A percentile compares a stretch with the other conserved stretches of the same genome.
Evolutionary conservation across 805 yeast species (phyloP).

Genomic region (Pichia membranifaciens): DNA sequence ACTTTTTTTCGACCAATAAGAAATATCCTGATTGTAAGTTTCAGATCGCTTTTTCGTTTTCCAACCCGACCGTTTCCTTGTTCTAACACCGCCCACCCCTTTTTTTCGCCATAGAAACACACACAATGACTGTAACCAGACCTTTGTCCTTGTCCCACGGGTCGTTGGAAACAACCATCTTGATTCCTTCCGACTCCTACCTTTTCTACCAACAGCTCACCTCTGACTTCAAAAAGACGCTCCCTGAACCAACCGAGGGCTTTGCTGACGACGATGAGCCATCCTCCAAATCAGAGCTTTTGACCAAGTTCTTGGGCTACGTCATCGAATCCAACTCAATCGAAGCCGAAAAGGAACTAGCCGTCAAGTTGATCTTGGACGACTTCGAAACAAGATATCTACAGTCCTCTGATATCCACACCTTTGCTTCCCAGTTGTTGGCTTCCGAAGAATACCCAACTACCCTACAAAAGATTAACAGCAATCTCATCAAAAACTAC

Average conservation of each 20-base stretch:
- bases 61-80: no score
- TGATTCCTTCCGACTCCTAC: constrained; percentile 78
- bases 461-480: constrained; percentile 62
- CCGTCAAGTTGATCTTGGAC: constrained; percentile 59
- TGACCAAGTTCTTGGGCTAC: constrained; percentile 78
- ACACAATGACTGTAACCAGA: constrained; percentile 38
- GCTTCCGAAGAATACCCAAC: constrained; percentile 57
- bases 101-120: neutral
- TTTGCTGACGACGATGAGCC: constrained; percentile 87
- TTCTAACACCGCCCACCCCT: no score
- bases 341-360: constrained; percentile 39
- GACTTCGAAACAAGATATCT: constrained; percentile 85
- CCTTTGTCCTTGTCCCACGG: constrained; percentile 85
- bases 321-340: constrained; percentile 32
- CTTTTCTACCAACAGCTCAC: constrained; percentile 81
- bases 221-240: constrained; percentile 72
- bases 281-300: constrained; percentile 74
- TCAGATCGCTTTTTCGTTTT: neutral
- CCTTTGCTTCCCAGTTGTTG: constrained; percentile 71
- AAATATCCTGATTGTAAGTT: neutral
- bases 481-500: constrained; percentile 70
- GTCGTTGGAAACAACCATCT: constrained; percentile 76
- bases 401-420: constrained; percentile 75
- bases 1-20: no score
- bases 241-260: constrained; percentile 79